Percentiles rank a stretch among this genome's conserved stretches.
Conservation (phyloP, 179 eudicot species). For the Spergularia azorica region DNA sequence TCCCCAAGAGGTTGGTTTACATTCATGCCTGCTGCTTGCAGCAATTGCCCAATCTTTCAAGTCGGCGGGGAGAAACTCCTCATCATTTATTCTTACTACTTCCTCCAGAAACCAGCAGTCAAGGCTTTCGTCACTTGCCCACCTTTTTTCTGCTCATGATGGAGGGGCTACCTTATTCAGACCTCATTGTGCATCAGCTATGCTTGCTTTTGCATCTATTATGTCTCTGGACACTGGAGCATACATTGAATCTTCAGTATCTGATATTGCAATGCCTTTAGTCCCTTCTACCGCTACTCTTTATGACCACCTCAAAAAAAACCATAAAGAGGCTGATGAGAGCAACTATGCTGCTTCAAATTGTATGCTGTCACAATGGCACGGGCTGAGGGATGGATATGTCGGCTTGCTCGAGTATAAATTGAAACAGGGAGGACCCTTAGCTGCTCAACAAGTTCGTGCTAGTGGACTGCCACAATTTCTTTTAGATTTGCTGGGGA, state of each 20-base stretch:
- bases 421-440: slow-evolving; percentile 86
- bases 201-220: slow-evolving; percentile 91
- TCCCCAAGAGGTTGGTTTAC: slow-evolving; percentile 57
- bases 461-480: slow-evolving; percentile 98
- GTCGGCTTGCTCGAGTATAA: slow-evolving; percentile 81
- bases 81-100: slow-evolving; percentile 74
- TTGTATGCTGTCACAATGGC: slow-evolving; percentile 76
- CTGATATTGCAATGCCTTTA: slow-evolving; percentile 79
- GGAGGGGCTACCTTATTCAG: slow-evolving; percentile 55
- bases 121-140: slow-evolving; percentile 82
- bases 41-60: slow-evolving; percentile 84
- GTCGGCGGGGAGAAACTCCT: slow-evolving; percentile 79
- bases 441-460: slow-evolving; percentile 88
- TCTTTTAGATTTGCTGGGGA: slow-evolving; percentile 62
- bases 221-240: slow-evolving; percentile 68
- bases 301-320: slow-evolving; percentile 66
- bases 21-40: slow-evolving; percentile 72
- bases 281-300: slow-evolving; percentile 82
- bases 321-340: slow-evolving; percentile 40
- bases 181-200: slow-evolving; percentile 73
- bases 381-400: slow-evolving; percentile 90
- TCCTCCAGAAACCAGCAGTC: slow-evolving; percentile 77
- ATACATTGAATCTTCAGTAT: slow-evolving; percentile 49
- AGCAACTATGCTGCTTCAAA: slow-evolving; percentile 30
- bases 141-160: slow-evolving; percentile 70